Evolutionary conservation across 192 early-diverging fungal species (phyloP).

Genomic region (Coemansia sp.): DNA sequence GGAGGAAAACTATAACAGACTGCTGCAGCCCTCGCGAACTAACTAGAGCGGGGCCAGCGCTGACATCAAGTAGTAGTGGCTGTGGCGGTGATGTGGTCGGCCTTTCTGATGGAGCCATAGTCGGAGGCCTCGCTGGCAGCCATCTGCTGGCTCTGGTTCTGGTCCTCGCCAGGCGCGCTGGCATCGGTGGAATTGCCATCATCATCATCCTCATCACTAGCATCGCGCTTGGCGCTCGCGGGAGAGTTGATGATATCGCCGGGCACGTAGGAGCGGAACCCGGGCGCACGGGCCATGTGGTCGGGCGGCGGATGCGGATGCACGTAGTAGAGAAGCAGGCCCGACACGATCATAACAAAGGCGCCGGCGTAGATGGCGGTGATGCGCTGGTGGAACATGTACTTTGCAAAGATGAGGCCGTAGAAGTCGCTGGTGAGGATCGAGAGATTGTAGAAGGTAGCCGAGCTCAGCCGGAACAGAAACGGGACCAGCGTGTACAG

Average conservation of each 20-base stretch:
- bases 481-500: conserved; percentile 72
- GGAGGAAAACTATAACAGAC: no score
- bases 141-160: no score
- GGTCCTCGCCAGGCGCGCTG: not conserved
- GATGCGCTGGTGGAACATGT: conserved; percentile 65
- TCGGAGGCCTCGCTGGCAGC: no score
- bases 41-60: no score
- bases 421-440: conserved; percentile 81
- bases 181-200: not conserved
- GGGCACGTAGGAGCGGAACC: conserved; percentile 38
- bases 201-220: not conserved
- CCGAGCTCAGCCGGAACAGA: conserved; percentile 69
- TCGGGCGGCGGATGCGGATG: conserved; percentile 59
- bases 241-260: conserved; percentile 18
- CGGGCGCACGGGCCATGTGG: conserved; percentile 38
- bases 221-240: not conserved
- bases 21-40: no score
- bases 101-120: no score
- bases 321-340: conserved; percentile 69
- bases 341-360: conserved; percentile 65
- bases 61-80: no score
- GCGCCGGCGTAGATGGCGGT: conserved; percentile 66
- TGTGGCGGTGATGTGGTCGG: no score
- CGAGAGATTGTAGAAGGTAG: conserved; percentile 76
- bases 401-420: conserved; percentile 71